Conservation (phyloP, 2,329 filamentous ascomycete genomes). For the Fusarium bulbicola region DNA sequence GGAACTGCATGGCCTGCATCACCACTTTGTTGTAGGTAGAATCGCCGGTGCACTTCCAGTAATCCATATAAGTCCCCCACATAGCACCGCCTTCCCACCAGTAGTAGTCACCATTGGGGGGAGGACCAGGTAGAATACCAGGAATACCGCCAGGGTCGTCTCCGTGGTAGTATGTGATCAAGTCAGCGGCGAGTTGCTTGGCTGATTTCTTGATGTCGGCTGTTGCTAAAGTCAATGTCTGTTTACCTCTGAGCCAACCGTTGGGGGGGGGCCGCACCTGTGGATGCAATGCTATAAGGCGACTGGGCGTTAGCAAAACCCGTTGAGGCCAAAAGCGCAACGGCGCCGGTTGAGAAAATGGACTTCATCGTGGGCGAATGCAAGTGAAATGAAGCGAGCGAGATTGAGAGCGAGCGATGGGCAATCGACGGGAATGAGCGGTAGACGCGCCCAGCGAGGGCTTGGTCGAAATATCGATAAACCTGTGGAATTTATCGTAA, state of each 20-base stretch:
- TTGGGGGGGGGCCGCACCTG: slow-evolving; percentile 25
- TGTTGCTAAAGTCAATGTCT: slow-evolving; percentile 36
- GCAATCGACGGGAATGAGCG: slow-evolving; percentile 12
- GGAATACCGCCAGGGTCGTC: slow-evolving; percentile 55
- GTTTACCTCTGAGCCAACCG: background rate
- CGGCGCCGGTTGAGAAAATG: slow-evolving; percentile 24
- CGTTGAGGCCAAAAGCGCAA: slow-evolving; percentile 36
- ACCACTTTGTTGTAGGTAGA: slow-evolving; percentile 63
- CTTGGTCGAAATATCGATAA: slow-evolving; percentile 3
- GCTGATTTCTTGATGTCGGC: slow-evolving; percentile 53
- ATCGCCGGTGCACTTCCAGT: slow-evolving; percentile 71
- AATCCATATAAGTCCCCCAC: slow-evolving; percentile 71
- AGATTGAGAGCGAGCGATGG: background rate
- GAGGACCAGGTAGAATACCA: slow-evolving; percentile 60
- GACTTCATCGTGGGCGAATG: slow-evolving; percentile 36
- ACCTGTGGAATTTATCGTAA: slow-evolving; percentile 1
- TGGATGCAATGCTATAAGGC: slow-evolving; percentile 38
- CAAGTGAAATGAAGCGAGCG: slow-evolving; percentile 13
- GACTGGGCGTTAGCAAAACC: slow-evolving; percentile 36
- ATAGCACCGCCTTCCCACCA: slow-evolving; percentile 74
- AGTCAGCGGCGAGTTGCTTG: slow-evolving; percentile 53
- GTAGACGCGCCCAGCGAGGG: slow-evolving; percentile 30
- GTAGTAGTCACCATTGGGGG: slow-evolving; percentile 61
- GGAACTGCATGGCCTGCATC: slow-evolving; percentile 61
- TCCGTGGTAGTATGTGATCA: slow-evolving; percentile 58